A percentile compares a stretch with the other conserved stretches of the same genome.
Evolutionary conservation across 495 filamentous ascomycete genomes (phyloP).

Genomic region (Xylaria scruposa): DNA sequence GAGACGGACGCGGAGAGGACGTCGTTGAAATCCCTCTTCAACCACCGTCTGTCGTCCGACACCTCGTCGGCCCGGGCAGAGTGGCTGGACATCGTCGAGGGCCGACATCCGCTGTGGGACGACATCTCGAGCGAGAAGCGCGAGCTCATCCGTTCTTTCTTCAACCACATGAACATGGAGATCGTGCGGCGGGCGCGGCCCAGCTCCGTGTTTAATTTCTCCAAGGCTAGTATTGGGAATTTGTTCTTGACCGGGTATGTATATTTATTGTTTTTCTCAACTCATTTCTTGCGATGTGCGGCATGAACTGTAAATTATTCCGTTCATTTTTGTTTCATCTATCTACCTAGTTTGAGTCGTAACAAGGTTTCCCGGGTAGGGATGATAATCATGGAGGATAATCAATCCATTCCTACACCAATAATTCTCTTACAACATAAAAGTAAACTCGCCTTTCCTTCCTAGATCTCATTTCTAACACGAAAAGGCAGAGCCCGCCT

Average conservation of each 20-base stretch:
- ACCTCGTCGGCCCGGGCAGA: slow-evolving; percentile 62
- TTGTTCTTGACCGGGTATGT: slow-evolving; percentile 80
- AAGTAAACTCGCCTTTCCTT: too few relatives aligned
- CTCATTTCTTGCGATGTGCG: too few relatives aligned
- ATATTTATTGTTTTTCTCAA: too few relatives aligned
- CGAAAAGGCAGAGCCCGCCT: slow-evolving; percentile 67
- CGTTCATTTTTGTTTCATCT: too few relatives aligned
- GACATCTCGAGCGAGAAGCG: slow-evolving; percentile 82
- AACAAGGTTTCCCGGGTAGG: too few relatives aligned
- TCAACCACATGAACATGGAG: slow-evolving; percentile 87
- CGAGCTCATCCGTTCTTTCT: slow-evolving; percentile 88
- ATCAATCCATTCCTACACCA: too few relatives aligned
- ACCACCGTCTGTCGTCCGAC: slow-evolving; percentile 75
- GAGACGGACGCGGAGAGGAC: slow-evolving; percentile 68
- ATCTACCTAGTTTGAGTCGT: too few relatives aligned
- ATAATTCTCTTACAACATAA: too few relatives aligned
- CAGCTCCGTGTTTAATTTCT: slow-evolving; percentile 83
- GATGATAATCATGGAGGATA: too few relatives aligned
- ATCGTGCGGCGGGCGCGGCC: slow-evolving; percentile 86
- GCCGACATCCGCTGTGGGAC: slow-evolving; percentile 74
- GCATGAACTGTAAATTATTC: too few relatives aligned
- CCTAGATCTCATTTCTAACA: background rate
- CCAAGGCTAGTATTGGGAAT: slow-evolving; percentile 89
- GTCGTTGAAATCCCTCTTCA: slow-evolving; percentile 82
- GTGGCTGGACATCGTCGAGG: slow-evolving; percentile 92